Evolutionary conservation across 345 rosid species (phyloP).

Genomic region (Mercurialis annua): DNA sequence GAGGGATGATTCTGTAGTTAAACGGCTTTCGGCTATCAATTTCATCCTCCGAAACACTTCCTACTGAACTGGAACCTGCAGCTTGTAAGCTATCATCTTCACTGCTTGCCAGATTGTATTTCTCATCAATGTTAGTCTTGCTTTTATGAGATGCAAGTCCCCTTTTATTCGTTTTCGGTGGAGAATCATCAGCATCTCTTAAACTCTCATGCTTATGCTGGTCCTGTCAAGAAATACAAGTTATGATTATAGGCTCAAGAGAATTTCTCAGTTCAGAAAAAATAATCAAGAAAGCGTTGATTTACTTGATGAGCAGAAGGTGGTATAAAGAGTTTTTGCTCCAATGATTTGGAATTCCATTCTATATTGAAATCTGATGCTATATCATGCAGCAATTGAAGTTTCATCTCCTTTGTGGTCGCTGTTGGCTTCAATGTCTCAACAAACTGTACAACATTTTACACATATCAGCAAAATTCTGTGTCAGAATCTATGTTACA

Average conservation of each 20-base stretch:
- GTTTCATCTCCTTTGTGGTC: constrained; percentile 56
- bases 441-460: constrained; percentile 43
- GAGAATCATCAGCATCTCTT: constrained; percentile 2
- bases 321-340: constrained; percentile 49
- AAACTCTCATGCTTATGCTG: constrained; percentile 8
- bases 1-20: constrained; percentile 40
- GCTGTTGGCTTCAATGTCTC: constrained; percentile 44
- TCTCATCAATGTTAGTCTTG: constrained; percentile 21
- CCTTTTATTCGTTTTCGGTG: constrained; percentile 21
- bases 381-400: constrained; percentile 53
- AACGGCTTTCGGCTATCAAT: constrained; percentile 31
- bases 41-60: constrained; percentile 47
- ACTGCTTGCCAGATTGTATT: constrained; percentile 28
- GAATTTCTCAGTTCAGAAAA: background rate
- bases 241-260: background rate
- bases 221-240: constrained; percentile 20
- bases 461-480: background rate
- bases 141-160: constrained; percentile 19
- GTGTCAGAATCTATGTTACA: constrained; percentile 8
- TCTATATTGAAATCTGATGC: constrained; percentile 53
- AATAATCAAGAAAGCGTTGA: background rate
- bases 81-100: constrained; percentile 39
- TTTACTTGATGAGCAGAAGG: constrained; percentile 36
- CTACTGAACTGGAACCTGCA: constrained; percentile 46
- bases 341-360: constrained; percentile 68